Conservation (phyloP, 768 basidiomycete genomes). For the Rhodotorula diobovata region DNA sequence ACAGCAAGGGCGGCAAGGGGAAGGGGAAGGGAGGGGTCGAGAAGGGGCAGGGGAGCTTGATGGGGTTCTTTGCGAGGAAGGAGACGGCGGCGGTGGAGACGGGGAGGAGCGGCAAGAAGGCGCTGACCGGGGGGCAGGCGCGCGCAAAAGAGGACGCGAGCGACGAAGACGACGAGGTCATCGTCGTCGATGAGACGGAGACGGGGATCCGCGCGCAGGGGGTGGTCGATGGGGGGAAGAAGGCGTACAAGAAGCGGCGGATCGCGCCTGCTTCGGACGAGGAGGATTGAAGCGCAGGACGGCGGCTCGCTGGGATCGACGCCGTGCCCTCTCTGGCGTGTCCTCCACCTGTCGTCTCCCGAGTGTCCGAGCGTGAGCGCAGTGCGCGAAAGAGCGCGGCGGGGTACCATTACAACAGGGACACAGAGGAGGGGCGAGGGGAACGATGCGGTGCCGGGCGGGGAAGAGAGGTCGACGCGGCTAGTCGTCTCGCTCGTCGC, state of each 20-base stretch:
- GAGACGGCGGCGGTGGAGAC: neutral
- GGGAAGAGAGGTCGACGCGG: neutral
- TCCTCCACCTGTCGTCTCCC: neutral
- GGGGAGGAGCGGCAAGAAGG: neutral
- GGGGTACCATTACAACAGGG: conserved; percentile 2
- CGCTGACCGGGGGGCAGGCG: neutral
- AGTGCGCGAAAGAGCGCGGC: too few relatives aligned
- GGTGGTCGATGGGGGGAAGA: neutral
- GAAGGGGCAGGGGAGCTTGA: conserved; percentile 25
- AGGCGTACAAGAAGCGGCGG: conserved; percentile 24
- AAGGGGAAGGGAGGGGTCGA: neutral
- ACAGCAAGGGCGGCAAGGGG: neutral
- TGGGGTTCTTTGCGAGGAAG: conserved; percentile 25
- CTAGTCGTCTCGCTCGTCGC: conserved; percentile 42
- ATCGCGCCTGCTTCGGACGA: conserved; percentile 27
- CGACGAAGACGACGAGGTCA: neutral
- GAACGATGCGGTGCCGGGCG: neutral
- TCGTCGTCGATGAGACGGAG: conserved; percentile 2
- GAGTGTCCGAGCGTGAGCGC: too few relatives aligned
- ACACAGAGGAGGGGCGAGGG: neutral
- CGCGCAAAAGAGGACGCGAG: neutral
- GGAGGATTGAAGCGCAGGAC: conserved; percentile 14
- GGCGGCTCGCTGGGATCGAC: neutral
- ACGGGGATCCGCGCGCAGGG: neutral
- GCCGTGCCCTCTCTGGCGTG: too few relatives aligned